Conservation (phyloP, 768 basidiomycete genomes). For the Cytidiella melzeri region DNA sequence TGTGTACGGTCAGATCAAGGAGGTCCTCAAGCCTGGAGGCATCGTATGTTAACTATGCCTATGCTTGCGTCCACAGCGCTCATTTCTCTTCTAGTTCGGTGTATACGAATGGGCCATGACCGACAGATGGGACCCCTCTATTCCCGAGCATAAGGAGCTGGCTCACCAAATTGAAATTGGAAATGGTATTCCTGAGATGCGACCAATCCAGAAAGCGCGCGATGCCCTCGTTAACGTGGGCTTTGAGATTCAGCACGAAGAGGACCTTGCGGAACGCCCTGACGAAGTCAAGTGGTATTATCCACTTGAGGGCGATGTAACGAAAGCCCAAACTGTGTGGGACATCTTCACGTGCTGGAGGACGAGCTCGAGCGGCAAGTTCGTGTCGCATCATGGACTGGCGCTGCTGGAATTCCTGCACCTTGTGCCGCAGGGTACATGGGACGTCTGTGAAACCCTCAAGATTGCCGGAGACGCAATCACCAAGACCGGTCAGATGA, state of each 20-base stretch:
- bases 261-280: constrained; percentile 85
- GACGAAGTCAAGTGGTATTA: constrained; percentile 91
- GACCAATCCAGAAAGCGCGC: constrained; percentile 61
- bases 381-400: constrained; percentile 78
- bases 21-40: constrained; percentile 94
- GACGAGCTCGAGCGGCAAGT: constrained; percentile 80
- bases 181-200: constrained; percentile 98
- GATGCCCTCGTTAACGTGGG: constrained; percentile 80
- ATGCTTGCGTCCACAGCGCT: no score
- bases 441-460: constrained; percentile 81
- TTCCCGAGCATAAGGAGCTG: constrained; percentile 81
- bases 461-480: constrained; percentile 77
- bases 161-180: constrained; percentile 92
- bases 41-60: constrained; percentile 59
- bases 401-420: constrained; percentile 73
- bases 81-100: constrained; percentile 78
- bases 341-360: constrained; percentile 87
- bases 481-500: constrained; percentile 79
- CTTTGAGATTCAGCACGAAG: constrained; percentile 83
- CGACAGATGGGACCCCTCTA: constrained; percentile 83
- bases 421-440: constrained; percentile 88
- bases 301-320: constrained; percentile 89
- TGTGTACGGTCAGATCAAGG: constrained; percentile 88
- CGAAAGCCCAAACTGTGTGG: constrained; percentile 91
- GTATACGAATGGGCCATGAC: constrained; percentile 99